Conservation (phyloP, 2,329 filamentous ascomycete genomes). For the Fusarium torulosum region DNA sequence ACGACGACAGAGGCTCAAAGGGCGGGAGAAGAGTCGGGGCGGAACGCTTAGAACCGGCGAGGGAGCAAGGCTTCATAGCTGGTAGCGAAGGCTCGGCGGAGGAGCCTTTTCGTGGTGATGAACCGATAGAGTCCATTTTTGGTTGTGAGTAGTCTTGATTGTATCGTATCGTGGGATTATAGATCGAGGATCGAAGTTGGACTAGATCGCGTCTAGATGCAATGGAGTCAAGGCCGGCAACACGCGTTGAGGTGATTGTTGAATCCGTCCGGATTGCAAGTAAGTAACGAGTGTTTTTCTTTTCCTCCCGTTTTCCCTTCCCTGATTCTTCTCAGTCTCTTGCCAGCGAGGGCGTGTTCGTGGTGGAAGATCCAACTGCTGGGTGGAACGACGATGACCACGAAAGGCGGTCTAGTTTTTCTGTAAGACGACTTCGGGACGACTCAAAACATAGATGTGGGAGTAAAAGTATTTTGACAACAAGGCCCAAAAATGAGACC, state of each 20-base stretch:
- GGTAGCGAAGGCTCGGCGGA: constrained; percentile 54
- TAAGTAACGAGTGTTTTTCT: neutral
- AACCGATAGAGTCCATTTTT: constrained; percentile 54
- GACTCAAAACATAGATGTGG: constrained; percentile 4
- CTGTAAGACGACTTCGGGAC: constrained; percentile 7
- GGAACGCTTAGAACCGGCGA: constrained; percentile 69
- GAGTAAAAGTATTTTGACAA: neutral
- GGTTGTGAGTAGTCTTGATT: neutral
- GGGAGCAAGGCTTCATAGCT: constrained; percentile 40
- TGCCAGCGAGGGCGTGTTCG: constrained; percentile 7
- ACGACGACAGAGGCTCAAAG: constrained; percentile 84
- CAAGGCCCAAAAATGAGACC: constrained; percentile 31
- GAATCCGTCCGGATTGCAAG: constrained; percentile 2
- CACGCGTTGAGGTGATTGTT: constrained; percentile 19
- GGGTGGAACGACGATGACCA: constrained; percentile 20
- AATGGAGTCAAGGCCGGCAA: constrained; percentile 7
- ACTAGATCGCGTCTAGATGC: constrained; percentile 34
- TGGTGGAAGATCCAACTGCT: constrained; percentile 14
- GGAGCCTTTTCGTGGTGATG: constrained; percentile 52
- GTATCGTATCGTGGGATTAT: constrained; percentile 7
- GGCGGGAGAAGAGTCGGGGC: constrained; percentile 79
- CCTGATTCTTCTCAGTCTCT: neutral
- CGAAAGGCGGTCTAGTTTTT: constrained; percentile 35
- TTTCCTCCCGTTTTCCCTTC: neutral
- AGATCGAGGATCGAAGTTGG: constrained; percentile 16